phyloP scores from a whole-genome alignment of 495 filamentous ascomycete species.

The Wilcoxina mikolae region DNA sequence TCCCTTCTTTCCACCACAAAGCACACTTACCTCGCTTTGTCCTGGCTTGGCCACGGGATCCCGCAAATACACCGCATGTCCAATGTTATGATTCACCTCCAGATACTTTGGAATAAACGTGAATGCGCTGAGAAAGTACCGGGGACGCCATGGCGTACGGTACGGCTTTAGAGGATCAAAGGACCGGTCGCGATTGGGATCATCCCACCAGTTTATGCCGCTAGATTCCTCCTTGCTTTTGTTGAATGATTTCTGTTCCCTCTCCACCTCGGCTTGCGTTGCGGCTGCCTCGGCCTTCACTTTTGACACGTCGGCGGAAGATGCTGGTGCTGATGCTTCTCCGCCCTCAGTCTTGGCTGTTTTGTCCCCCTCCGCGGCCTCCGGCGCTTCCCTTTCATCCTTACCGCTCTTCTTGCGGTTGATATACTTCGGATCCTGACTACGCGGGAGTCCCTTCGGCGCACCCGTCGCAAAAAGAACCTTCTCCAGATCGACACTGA shows the following conservation, averaged over 20 bases:
- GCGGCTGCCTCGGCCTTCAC: slow-evolving; percentile 27
- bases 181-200: slow-evolving; percentile 46
- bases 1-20: not conserved
- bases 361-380: slow-evolving; percentile 19
- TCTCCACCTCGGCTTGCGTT: slow-evolving; percentile 17
- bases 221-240: slow-evolving; percentile 20
- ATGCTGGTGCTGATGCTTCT: not conserved
- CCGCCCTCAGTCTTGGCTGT: slow-evolving; percentile 24
- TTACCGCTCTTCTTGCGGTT: slow-evolving; percentile 25
- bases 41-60: slow-evolving; percentile 89
- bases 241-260: slow-evolving; percentile 30
- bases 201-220: slow-evolving; percentile 22
- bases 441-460: slow-evolving; percentile 44
- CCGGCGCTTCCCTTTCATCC: slow-evolving; percentile 21
- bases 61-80: slow-evolving; percentile 84
- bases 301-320: no score
- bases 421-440: slow-evolving; percentile 24
- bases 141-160: slow-evolving; percentile 76
- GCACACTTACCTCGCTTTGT: slow-evolving; percentile 46
- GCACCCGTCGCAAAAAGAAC: slow-evolving; percentile 78
- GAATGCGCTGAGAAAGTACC: slow-evolving; percentile 76
- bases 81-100: slow-evolving; percentile 93
- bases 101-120: slow-evolving; percentile 90
- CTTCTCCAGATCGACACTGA: slow-evolving; percentile 77
- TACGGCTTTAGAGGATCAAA: slow-evolving; percentile 69